Percentiles rank a stretch among this genome's conserved stretches.
phyloP scores from a whole-genome alignment of 805 yeast species.

The Clavispora carvajalis region DNA sequence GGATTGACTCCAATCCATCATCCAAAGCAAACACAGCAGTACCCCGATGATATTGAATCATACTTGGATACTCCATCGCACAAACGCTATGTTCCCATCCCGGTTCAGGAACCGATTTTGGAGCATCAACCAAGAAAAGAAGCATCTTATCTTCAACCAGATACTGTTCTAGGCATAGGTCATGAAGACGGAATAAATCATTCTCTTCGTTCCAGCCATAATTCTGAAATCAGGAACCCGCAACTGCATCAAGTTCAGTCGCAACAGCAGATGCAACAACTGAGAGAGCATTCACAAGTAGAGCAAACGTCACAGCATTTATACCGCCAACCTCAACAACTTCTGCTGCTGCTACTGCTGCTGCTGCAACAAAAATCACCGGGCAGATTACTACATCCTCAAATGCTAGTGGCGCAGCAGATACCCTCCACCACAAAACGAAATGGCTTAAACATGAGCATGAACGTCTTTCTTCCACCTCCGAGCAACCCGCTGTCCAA shows the following conservation, averaged over 20 bases:
- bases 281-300: background rate
- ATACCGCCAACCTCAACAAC: background rate
- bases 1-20: conserved; percentile 11
- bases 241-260: background rate
- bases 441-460: conserved; percentile 6
- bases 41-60: conserved; percentile 33
- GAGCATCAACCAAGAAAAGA: background rate
- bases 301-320: background rate
- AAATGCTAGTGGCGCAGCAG: conserved; percentile 1
- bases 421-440: background rate
- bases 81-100: conserved; percentile 35
- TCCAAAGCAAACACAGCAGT: conserved; percentile 8
- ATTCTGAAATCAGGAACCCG: background rate
- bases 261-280: background rate
- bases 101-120: conserved; percentile 32
- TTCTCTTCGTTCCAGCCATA: background rate
- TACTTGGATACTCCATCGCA: conserved; percentile 13
- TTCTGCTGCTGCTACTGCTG: background rate
- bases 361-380: background rate
- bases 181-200: background rate
- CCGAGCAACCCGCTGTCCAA: conserved; percentile 29
- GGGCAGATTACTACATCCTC: background rate
- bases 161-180: background rate
- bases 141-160: conserved; percentile 6
- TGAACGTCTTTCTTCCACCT: conserved; percentile 32